phyloP scores from a whole-genome alignment of 179 eudicot species.

The Silene coronaria region DNA sequence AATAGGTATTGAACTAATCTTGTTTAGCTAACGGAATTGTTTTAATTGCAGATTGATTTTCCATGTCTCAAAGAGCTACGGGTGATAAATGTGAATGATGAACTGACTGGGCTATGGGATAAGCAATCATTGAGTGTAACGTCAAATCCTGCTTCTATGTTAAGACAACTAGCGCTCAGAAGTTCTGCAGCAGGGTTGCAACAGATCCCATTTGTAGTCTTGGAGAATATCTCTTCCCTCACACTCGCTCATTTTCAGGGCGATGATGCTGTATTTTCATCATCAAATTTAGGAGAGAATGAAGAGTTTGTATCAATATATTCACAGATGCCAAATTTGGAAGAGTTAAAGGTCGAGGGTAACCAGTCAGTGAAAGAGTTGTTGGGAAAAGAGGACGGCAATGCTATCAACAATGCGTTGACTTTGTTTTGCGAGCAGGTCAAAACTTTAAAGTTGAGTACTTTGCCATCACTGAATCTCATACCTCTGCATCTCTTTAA shows the following conservation, averaged over 20 bases:
- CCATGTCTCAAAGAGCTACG: not conserved
- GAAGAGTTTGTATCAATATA: not conserved
- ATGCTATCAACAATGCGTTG: not conserved
- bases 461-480: too few relatives aligned
- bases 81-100: not conserved
- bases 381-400: not conserved
- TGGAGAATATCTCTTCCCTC: constrained; percentile 4
- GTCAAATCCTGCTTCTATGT: not conserved
- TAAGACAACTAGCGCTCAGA: not conserved
- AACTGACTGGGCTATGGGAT: not conserved
- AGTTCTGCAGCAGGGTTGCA: not conserved
- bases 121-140: too few relatives aligned
- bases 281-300: too few relatives aligned
- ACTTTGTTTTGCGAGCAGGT: not conserved
- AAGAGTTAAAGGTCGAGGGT: not conserved
- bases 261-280: not conserved
- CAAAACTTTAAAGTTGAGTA: not conserved
- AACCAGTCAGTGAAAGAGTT: not conserved
- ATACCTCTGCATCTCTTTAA: too few relatives aligned
- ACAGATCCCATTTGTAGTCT: not conserved
- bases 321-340: too few relatives aligned
- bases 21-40: not conserved
- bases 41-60: not conserved
- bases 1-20: too few relatives aligned
- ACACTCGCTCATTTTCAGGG: not conserved